Evolutionary conservation across 306 rosid genomes (phyloP), one percentile per base, ranked within the genome.

Genomic region (Sphenostylis stenocarpa): DNA sequence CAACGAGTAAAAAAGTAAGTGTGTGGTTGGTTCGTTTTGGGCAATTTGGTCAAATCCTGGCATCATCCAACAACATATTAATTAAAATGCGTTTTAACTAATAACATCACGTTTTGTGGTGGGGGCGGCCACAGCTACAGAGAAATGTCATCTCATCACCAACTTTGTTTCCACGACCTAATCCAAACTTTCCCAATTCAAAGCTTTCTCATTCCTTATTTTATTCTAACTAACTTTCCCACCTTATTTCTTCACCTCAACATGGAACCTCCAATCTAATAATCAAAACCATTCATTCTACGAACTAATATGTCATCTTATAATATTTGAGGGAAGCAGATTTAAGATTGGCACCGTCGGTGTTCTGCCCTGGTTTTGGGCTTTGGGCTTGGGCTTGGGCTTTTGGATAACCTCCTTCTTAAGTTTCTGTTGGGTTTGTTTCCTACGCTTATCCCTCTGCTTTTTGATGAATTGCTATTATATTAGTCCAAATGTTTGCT

Each of bases 101-200:
- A 49, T 63, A 6, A 52, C 43, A 49, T 63, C 28, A 63, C 16
- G 58, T 71, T 51, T 79, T 67, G 80, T 73, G 47, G 43, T 12
- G 14, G 75, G 24, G 70, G 43, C 80, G 66, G 51, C 79, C 24
- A 48, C 56, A 53, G 51, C 75, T 34, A 48, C 6, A 51, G 21
- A 34, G 31, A 64, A 75, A 31, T 64, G 52, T 52, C 83, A 52
- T 11, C 44, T 65, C 43, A 39, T 39, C 33, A 65, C 17, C 56
- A 48, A 72, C 10, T 61, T 60, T 9, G 20, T 41, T 31, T 44
- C 34, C 2, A 17, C 55, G 41, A 80, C 75, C 84, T 65, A 66
- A 80, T 73, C 52, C 79, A 65, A 76, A 33, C 10, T 11, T 16
- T 11, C 1, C 66, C 28, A 29, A 3, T 80, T 24, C n/a, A 41